These are phyloP conservation scores for Phoenix dactylifera DNA, from an alignment of 176 grass and related monocot species.

Conservation along the genomic window DNA sequence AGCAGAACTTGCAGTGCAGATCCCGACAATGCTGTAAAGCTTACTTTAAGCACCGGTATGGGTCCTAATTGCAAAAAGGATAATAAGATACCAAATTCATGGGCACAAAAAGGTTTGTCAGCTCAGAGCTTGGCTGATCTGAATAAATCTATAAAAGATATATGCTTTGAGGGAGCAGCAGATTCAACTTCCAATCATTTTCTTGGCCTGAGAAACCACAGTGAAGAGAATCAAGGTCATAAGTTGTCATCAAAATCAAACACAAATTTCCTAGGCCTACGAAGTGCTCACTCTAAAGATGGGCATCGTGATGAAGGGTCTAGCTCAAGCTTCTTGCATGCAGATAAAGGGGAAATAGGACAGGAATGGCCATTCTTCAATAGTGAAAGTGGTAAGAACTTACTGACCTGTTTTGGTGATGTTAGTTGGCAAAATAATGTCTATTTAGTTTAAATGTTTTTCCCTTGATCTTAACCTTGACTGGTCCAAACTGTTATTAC, in stretches of 20 bases:
- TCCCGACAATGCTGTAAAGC: conserved; percentile 2
- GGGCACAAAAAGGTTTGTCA: background rate
- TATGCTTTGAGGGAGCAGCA: conserved; percentile 13
- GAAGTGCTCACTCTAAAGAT: conserved; percentile 36
- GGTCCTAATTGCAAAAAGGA: background rate
- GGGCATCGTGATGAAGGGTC: conserved; percentile 37
- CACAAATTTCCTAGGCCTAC: conserved; percentile 39
- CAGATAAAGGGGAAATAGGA: conserved; percentile 19
- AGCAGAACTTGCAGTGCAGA: background rate
- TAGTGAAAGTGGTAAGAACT: conserved; percentile 46
- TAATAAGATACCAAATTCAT: background rate
- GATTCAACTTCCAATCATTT: conserved; percentile 24
- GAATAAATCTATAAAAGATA: conserved; percentile 4
- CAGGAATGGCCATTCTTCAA: conserved; percentile 29
- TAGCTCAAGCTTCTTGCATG: conserved; percentile 45
- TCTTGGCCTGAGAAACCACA: conserved; percentile 14
- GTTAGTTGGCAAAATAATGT: conserved; percentile 9
- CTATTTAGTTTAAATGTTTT: conserved; percentile 9
- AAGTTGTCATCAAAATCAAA: conserved; percentile 22
- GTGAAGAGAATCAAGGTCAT: conserved; percentile 12
- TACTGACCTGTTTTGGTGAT: background rate
- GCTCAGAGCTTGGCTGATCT: background rate
- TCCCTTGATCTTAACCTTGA: background rate
- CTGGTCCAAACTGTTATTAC: too few species aligned
- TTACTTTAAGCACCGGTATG: background rate